phyloP scores from a whole-genome alignment of 306 rosid species.

The Cicer cuneatum region DNA sequence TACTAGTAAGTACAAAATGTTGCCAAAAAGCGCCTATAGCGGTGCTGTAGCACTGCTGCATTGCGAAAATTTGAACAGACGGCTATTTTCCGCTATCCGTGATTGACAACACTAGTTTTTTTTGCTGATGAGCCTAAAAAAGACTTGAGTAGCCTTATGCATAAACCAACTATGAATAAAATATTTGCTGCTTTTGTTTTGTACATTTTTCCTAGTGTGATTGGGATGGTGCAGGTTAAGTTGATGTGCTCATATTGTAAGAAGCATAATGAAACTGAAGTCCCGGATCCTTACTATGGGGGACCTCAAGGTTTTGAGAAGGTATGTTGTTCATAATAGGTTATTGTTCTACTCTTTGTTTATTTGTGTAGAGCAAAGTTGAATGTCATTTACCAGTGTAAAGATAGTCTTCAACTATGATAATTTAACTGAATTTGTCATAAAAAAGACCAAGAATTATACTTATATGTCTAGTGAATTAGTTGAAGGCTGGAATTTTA shows the following conservation, averaged over 20 bases:
- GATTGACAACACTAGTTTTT: too few relatives aligned
- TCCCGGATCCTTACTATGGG: conserved; percentile 94
- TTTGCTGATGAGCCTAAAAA: too few relatives aligned
- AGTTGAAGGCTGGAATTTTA: conserved; percentile 16
- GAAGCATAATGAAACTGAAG: conserved; percentile 78
- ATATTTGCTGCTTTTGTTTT: neutral
- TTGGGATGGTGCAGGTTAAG: conserved; percentile 63
- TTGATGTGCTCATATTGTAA: conserved; percentile 91
- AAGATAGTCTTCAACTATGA: conserved; percentile 9
- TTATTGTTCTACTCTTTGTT: conserved; percentile 9
- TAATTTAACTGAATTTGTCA: conserved; percentile 13
- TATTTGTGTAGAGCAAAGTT: conserved; percentile 24
- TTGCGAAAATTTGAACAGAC: too few relatives aligned
- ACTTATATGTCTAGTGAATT: conserved; percentile 12
- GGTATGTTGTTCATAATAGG: conserved; percentile 51
- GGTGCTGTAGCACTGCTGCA: too few relatives aligned
- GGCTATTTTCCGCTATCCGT: too few relatives aligned
- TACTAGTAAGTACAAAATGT: too few relatives aligned
- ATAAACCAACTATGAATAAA: neutral
- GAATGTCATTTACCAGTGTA: conserved; percentile 21
- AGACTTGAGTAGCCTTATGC: too few relatives aligned
- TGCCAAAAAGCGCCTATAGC: too few relatives aligned
- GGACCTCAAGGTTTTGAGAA: conserved; percentile 92
- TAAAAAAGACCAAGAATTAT: neutral
- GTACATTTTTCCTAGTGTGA: conserved; percentile 9